Conservation (phyloP, 768 basidiomycete genomes). For the Amylocystis lapponica region DNA sequence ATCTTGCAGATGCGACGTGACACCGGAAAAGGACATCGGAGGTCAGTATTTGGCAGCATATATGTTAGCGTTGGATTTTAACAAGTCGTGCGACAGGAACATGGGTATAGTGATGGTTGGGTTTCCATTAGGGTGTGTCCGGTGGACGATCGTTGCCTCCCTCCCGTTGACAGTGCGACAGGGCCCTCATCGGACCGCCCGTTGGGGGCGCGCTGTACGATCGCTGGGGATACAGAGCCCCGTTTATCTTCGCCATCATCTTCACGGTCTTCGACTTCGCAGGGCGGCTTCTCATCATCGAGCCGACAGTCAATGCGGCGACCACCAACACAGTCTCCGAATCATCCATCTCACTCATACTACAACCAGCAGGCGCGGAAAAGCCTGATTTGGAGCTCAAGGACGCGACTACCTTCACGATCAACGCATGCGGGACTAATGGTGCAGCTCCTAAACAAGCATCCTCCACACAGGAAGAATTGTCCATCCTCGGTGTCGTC, state of each 20-base stretch:
- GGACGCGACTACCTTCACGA: constrained; percentile 15
- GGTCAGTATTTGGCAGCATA: constrained; percentile 14
- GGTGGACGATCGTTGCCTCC: background rate
- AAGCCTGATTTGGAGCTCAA: constrained; percentile 14
- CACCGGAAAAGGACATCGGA: constrained; percentile 21
- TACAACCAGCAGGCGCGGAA: background rate
- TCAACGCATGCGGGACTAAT: background rate
- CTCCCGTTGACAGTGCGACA: constrained; percentile 17
- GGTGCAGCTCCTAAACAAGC: background rate
- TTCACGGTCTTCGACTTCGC: constrained; percentile 22
- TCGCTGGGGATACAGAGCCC: constrained; percentile 24
- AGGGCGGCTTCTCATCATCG: constrained; percentile 27
- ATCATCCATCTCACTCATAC: background rate
- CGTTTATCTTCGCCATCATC: constrained; percentile 26
- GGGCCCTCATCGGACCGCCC: constrained; percentile 32
- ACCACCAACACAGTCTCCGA: background rate
- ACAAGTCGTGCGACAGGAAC: constrained; percentile 13
- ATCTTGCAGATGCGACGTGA: constrained; percentile 22
- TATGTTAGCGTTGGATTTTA: background rate
- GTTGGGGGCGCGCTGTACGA: constrained; percentile 27
- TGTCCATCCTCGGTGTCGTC: constrained; percentile 9
- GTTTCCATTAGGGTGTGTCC: constrained; percentile 23
- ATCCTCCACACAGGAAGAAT: background rate
- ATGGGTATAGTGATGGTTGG: constrained; percentile 29
- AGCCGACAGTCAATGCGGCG: constrained; percentile 6